Evolutionary conservation across 805 yeast genomes (phyloP), one percentile per base, ranked within the genome.

Genomic region (Pichia kluyveri): DNA sequence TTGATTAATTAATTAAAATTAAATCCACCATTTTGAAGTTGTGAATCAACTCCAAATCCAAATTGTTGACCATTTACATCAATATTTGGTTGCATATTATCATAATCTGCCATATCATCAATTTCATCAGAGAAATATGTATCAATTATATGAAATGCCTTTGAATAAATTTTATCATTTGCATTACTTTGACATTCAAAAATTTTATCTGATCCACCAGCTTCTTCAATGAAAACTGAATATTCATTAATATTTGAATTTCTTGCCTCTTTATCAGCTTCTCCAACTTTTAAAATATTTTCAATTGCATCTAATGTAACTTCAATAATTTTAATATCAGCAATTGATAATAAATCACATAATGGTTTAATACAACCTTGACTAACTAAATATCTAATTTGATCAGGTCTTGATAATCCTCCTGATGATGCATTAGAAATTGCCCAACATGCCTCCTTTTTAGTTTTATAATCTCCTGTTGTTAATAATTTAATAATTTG

Each of bases 361-460:
- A 93, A 76, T 37, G 99, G 98, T 72, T 90, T 91, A 69, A 93
- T 90, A 70, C 97, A 88, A 43, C 97, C 99, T 71, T 93, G 98
- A 55, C 75, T 72, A 36, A 93, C 99, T 56, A 93, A 77, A 69
- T 89, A 93, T 61, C 91, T 79, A 59, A 93, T 90, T 66, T 90
- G 96, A 51, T 88, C 96, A 8, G 98, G 98, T 66, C 81, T 84
- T 40, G 83, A 73, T 58, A 89, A 75, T 23, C 97, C 98, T 58
- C 98, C 98, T 10, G 96, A 86, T 17, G 96, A 86, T 38, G 99
- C 98, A 65, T 93, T 93, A 30, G 97, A 89, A 56, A 93, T 85
- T 36, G 98, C 98, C 99, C 99, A 93, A 75, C 98, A 91, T 4
- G 99, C 99, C 72, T 93, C 99, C 69, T 91, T 93, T 66, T 86